These are phyloP conservation scores for Rehmannia glutinosa DNA, from an alignment of 257 asterid genomes.

Conservation along the genomic window DNA sequence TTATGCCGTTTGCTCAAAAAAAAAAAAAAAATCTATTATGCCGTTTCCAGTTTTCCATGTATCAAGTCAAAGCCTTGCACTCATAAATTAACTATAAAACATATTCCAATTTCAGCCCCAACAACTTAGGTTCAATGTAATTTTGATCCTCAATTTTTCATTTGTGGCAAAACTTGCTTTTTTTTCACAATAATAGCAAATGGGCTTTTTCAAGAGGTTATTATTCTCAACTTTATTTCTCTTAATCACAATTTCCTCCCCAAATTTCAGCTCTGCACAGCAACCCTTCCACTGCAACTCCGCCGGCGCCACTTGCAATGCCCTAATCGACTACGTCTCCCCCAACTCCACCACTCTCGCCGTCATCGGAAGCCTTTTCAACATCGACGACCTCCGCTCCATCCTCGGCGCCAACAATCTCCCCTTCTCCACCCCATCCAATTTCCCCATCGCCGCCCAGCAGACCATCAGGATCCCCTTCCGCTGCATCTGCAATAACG, in stretches of 20 bases:
- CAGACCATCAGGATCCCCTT: conserved; percentile 51
- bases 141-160: no score
- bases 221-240: not conserved
- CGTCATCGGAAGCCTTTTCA: conserved; percentile 47
- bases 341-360: conserved; percentile 66
- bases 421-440: conserved; percentile 33
- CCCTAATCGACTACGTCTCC: conserved; percentile 51
- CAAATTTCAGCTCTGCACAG: conserved; percentile 15
- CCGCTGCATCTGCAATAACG: conserved; percentile 61
- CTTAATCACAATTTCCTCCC: conserved; percentile 9
- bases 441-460: conserved; percentile 21
- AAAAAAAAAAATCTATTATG: no score
- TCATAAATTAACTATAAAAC: no score
- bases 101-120: no score
- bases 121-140: no score
- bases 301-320: conserved; percentile 36
- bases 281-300: conserved; percentile 49
- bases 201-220: not conserved
- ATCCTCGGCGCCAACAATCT: conserved; percentile 76
- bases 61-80: no score
- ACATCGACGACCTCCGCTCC: conserved; percentile 37
- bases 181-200: no score
- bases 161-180: no score
- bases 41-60: no score
- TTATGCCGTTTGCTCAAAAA: no score